phyloP scores from a whole-genome alignment of 192 early-diverging fungal genomes.

The Gamsiella multidivaricata region DNA sequence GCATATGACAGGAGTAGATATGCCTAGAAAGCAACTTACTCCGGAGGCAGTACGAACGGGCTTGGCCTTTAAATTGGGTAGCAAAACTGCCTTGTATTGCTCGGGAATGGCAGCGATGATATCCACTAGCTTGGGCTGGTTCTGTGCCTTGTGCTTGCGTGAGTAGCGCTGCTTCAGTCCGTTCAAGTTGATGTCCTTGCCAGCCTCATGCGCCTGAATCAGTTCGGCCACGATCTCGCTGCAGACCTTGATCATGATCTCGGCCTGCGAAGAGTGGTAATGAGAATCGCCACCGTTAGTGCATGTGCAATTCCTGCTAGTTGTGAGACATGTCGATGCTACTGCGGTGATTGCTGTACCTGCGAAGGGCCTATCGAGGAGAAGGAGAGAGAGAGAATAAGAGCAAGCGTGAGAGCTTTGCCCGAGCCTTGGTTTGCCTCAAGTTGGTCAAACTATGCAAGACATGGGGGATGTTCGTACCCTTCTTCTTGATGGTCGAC shows the following conservation, averaged over 20 bases:
- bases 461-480: not conserved
- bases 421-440: not conserved
- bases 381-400: not conserved
- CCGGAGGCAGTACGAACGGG: constrained; percentile 95
- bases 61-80: constrained; percentile 93
- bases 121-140: constrained; percentile 95
- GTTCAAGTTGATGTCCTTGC: constrained; percentile 89
- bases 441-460: not conserved
- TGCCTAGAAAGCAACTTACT: constrained; percentile 58
- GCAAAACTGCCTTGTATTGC: constrained; percentile 83
- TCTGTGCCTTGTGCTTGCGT: constrained; percentile 77
- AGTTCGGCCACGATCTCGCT: constrained; percentile 94
- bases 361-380: constrained; percentile 28
- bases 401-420: not conserved
- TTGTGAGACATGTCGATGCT: not conserved
- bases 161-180: constrained; percentile 81
- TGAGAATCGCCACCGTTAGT: not conserved
- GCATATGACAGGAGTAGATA: not conserved
- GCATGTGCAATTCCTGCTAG: not conserved
- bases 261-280: constrained; percentile 51
- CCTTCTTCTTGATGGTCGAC: constrained; percentile 53
- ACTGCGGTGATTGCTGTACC: constrained; percentile 18
- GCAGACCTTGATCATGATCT: constrained; percentile 87
- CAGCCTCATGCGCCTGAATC: constrained; percentile 70
- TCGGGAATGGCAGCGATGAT: constrained; percentile 99